These are phyloP conservation scores for Boletus holoroseus DNA, from an alignment of 1,284 basidiomycete species.

Conservation along the genomic window DNA sequence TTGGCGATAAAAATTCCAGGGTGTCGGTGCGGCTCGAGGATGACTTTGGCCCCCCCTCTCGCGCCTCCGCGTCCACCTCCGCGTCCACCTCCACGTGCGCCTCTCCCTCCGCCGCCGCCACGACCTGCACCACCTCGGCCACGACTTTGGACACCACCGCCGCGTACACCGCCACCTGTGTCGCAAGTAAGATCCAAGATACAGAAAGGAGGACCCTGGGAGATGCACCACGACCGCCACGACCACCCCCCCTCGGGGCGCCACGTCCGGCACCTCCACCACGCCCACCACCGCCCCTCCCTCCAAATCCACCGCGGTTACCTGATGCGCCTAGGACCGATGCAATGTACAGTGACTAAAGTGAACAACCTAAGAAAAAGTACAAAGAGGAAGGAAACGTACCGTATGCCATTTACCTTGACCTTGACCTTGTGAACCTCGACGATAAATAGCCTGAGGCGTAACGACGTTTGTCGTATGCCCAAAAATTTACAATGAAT, in stretches of 20 bases:
- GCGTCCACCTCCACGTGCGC: slow-evolving; percentile 38
- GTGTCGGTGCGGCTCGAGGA: slow-evolving; percentile 95
- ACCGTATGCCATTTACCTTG: slow-evolving; percentile 32
- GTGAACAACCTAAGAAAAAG: neutral
- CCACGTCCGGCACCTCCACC: slow-evolving; percentile 39
- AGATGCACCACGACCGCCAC: slow-evolving; percentile 28
- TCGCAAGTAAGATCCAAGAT: slow-evolving; percentile 6
- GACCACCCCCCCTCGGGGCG: slow-evolving; percentile 43
- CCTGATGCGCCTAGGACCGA: slow-evolving; percentile 44
- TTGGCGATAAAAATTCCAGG: slow-evolving; percentile 91
- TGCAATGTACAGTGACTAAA: neutral
- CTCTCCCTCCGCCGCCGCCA: slow-evolving; percentile 33
- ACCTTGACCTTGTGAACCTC: slow-evolving; percentile 10
- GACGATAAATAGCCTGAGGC: too few species aligned
- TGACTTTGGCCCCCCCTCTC: slow-evolving; percentile 77
- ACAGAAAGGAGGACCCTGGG: neutral
- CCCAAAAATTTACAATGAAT: slow-evolving; percentile 15
- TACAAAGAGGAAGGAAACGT: neutral
- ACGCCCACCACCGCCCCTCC: slow-evolving; percentile 35
- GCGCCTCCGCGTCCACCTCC: slow-evolving; percentile 48
- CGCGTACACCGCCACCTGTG: slow-evolving; percentile 24
- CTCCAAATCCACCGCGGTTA: slow-evolving; percentile 49
- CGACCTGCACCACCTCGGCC: slow-evolving; percentile 24
- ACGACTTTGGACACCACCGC: slow-evolving; percentile 30
- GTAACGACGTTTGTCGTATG: too few species aligned